Evolutionary conservation across 371 early-diverging fungal genomes (phyloP).

Genomic region (Syncephalastrum monosporum): DNA sequence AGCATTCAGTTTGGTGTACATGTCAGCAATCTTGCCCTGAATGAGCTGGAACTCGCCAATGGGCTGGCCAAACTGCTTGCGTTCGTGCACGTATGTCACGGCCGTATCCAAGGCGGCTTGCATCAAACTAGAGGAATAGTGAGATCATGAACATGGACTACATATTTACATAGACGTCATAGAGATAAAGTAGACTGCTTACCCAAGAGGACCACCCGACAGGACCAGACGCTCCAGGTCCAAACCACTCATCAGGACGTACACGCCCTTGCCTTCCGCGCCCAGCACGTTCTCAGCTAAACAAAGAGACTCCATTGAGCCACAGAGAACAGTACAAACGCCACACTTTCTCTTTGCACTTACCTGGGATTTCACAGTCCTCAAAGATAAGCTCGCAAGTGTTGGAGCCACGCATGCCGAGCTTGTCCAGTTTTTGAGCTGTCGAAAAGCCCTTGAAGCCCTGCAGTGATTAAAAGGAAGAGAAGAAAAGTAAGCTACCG

Average conservation of each 20-base stretch:
- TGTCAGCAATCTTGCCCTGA: constrained; percentile 96
- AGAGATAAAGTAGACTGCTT: constrained; percentile 8
- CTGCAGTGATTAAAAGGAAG: constrained; percentile 23
- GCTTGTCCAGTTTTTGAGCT: constrained; percentile 91
- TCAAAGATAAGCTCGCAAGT: constrained; percentile 97
- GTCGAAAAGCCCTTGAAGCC: constrained; percentile 86
- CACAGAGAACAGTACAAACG: not conserved
- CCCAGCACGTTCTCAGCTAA: constrained; percentile 88
- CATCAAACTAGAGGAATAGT: constrained; percentile 65
- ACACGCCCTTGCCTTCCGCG: constrained; percentile 86
- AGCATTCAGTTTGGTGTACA: constrained; percentile 94
- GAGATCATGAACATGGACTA: too few species aligned
- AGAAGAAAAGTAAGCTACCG: not conserved
- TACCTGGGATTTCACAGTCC: constrained; percentile 88
- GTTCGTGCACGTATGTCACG: constrained; percentile 85
- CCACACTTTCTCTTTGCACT: not conserved
- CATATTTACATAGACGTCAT: too few species aligned
- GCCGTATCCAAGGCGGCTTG: constrained; percentile 85
- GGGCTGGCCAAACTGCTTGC: constrained; percentile 85
- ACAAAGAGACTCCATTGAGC: not conserved
- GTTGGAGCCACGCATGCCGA: constrained; percentile 97
- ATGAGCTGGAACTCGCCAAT: constrained; percentile 94
- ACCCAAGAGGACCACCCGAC: constrained; percentile 92
- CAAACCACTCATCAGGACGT: constrained; percentile 95
- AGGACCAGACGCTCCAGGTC: constrained; percentile 93